phyloP scores from a whole-genome alignment of 1,284 basidiomycete genomes.

The Puccinia polysora region DNA sequence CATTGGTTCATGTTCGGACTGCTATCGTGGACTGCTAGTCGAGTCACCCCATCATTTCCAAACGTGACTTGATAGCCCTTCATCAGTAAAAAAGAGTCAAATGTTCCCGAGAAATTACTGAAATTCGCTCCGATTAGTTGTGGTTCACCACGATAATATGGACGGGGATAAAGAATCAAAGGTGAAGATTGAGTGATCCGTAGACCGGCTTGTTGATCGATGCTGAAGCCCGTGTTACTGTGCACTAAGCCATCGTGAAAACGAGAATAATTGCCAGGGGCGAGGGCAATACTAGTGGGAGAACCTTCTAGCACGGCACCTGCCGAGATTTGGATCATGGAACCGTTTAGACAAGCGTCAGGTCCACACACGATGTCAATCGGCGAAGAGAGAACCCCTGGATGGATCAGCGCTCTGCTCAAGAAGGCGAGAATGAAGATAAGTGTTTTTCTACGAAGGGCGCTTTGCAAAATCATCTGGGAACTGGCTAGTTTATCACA shows the following conservation, averaged over 20 bases:
- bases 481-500: no score
- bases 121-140: conserved; percentile 1
- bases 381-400: not conserved
- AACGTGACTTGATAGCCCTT: conserved; percentile 28
- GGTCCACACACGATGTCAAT: not conserved
- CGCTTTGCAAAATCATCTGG: not conserved
- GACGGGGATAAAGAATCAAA: conserved; percentile 16
- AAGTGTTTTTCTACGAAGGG: not conserved
- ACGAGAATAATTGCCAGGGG: conserved; percentile 12
- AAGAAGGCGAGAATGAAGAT: not conserved
- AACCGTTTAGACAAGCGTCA: conserved; percentile 11
- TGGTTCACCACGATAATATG: conserved; percentile 3
- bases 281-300: not conserved
- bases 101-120: not conserved
- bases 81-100: conserved; percentile 22
- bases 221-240: conserved; percentile 3
- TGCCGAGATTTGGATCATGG: not conserved
- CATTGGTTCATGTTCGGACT: conserved; percentile 29
- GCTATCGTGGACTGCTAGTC: conserved; percentile 9
- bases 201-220: conserved; percentile 21
- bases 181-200: conserved; percentile 11
- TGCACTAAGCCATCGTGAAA: conserved; percentile 9
- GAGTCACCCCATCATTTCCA: not conserved
- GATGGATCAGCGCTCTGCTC: not conserved
- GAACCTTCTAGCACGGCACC: conserved; percentile 4